Conservation (phyloP, 306 rosid genomes). For the Sophora flavescens region DNA sequence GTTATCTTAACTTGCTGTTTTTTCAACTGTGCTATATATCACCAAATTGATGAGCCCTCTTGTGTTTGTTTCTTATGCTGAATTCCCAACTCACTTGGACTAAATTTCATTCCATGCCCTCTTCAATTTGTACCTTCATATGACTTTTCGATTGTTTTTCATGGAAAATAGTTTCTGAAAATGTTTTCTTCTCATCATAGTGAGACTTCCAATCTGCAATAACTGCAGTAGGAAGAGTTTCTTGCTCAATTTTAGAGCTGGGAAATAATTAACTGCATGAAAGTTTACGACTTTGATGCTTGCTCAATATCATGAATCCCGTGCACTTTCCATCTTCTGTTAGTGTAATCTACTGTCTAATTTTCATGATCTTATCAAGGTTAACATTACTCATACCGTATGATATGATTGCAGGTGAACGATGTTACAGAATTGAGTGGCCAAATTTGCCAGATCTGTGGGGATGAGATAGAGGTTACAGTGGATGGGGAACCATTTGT, state of each 20-base stretch:
- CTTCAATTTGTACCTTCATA: not conserved
- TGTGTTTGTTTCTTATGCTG: conserved; percentile 16
- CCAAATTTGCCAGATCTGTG: too few relatives aligned
- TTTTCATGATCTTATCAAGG: conserved; percentile 41
- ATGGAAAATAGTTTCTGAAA: not conserved
- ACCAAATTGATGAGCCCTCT: too few relatives aligned
- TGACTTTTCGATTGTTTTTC: conserved; percentile 1
- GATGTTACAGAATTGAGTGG: too few relatives aligned
- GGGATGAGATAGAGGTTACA: too few relatives aligned
- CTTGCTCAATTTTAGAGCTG: conserved; percentile 43
- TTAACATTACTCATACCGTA: conserved; percentile 27
- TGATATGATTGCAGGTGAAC: conserved; percentile 63
- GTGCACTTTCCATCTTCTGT: conserved; percentile 10
- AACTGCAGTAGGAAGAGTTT: too few relatives aligned
- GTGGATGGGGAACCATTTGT: too few relatives aligned
- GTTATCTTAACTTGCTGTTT: too few relatives aligned
- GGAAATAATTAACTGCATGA: conserved; percentile 36
- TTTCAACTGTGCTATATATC: too few relatives aligned
- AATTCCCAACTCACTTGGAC: conserved; percentile 8
- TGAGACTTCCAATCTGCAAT: conserved; percentile 16
- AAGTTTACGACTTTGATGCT: conserved; percentile 36
- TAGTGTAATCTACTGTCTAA: not conserved
- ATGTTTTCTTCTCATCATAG: not conserved
- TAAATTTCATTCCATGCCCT: conserved; percentile 18
- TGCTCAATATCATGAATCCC: conserved; percentile 28